These are phyloP conservation scores for Bipolaris zeicola DNA, from an alignment of 2,329 filamentous ascomycete species.

Conservation along the genomic window DNA sequence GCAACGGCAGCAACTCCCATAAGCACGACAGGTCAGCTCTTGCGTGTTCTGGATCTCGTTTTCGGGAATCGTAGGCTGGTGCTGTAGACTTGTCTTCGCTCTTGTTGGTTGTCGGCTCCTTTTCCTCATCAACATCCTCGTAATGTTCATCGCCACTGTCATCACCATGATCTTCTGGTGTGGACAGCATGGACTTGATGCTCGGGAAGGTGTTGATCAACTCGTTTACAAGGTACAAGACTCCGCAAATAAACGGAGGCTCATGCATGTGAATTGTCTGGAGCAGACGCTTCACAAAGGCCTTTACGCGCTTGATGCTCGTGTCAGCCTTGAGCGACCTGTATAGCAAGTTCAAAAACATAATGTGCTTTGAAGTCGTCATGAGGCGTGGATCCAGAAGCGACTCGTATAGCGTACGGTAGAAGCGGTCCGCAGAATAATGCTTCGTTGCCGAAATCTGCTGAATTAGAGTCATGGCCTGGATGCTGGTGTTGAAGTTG, in stretches of 20 bases:
- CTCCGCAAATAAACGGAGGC: conserved; percentile 87
- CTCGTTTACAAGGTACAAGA: conserved; percentile 88
- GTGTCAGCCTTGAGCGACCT: conserved; percentile 86
- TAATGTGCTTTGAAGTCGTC: conserved; percentile 89
- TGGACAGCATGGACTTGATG: conserved; percentile 70
- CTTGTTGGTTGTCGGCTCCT: conserved; percentile 29
- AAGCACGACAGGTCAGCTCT: conserved; percentile 91
- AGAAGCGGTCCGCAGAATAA: conserved; percentile 86
- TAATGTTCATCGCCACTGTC: conserved; percentile 77
- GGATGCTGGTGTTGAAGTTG: conserved; percentile 98
- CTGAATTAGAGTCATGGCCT: conserved; percentile 92
- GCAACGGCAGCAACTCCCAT: conserved; percentile 86
- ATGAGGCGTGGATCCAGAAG: conserved; percentile 86
- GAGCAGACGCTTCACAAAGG: conserved; percentile 90
- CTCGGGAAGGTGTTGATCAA: conserved; percentile 79
- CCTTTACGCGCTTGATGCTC: conserved; percentile 90
- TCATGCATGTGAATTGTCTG: conserved; percentile 89
- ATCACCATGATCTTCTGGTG: conserved; percentile 75
- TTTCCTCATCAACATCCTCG: conserved; percentile 63
- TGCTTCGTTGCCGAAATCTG: conserved; percentile 84
- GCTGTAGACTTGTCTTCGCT: conserved; percentile 21
- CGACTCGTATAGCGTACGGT: conserved; percentile 93
- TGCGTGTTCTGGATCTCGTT: conserved; percentile 88
- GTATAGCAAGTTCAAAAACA: conserved; percentile 92
- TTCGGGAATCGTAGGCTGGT: conserved; percentile 77